Conservation (phyloP, 345 rosid species). For the Angophora floribunda region DNA sequence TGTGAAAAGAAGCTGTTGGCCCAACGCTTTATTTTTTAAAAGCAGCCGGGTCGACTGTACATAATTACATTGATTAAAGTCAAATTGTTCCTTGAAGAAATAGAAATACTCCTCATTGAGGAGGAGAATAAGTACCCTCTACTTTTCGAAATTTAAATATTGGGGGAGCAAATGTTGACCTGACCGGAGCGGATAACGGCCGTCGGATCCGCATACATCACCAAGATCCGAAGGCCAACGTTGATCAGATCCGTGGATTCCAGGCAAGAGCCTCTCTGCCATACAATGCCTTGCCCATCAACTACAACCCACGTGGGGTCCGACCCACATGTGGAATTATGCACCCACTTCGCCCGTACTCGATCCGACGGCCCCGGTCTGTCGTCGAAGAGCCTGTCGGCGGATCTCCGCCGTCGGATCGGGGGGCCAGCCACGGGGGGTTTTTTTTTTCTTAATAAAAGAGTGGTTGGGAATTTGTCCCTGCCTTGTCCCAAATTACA, state of each 20-base stretch:
- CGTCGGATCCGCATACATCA: neutral
- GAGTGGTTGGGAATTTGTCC: slow-evolving; percentile 30
- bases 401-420: slow-evolving; percentile 7
- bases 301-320: slow-evolving; percentile 30
- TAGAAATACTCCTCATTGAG: neutral
- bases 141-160: neutral
- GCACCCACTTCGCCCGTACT: neutral
- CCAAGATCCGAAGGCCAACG: neutral
- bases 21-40: neutral
- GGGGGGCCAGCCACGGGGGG: neutral
- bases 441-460: slow-evolving; percentile 4
- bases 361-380: slow-evolving; percentile 11
- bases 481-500: slow-evolving; percentile 18
- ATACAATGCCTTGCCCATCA: slow-evolving; percentile 6
- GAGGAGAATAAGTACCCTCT: neutral
- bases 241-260: neutral
- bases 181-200: neutral
- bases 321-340: slow-evolving; percentile 16
- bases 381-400: neutral
- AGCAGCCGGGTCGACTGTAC: neutral
- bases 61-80: neutral
- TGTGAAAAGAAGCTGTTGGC: neutral
- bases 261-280: neutral
- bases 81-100: neutral
- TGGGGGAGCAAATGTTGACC: neutral